Percentiles rank a stretch among this genome's conserved stretches.
phyloP scores from a whole-genome alignment of 2,329 filamentous ascomycete genomes.

The Venturiaceae sp. region DNA sequence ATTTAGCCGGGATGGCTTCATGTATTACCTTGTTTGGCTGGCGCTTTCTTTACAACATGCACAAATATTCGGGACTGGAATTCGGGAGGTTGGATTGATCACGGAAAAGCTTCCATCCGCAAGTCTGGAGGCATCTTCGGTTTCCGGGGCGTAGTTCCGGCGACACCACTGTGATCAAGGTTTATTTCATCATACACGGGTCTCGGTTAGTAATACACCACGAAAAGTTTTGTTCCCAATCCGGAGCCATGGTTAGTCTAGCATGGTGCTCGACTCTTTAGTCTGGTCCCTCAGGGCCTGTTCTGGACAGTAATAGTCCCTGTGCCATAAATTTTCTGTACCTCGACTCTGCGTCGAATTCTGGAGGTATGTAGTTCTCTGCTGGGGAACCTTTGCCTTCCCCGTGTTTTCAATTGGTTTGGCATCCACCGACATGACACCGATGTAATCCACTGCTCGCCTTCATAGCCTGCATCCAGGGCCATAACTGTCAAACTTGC shows the following conservation, averaged over 20 bases:
- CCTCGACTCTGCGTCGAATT: too few species aligned
- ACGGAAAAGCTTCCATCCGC: not conserved
- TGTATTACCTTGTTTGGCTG: not conserved
- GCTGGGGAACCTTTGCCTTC: too few species aligned
- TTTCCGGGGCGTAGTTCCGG: not conserved
- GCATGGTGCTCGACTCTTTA: not conserved
- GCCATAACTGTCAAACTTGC: too few species aligned
- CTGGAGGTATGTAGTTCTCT: too few species aligned
- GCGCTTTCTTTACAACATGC: constrained; percentile 1
- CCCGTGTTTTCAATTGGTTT: too few species aligned
- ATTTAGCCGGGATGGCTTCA: not conserved
- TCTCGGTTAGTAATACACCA: not conserved
- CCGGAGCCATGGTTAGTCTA: not conserved
- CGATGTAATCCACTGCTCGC: too few species aligned
- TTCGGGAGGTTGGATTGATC: constrained; percentile 1
- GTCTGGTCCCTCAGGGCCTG: not conserved
- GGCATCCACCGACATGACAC: too few species aligned
- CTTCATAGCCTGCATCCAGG: too few species aligned
- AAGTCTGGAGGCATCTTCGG: constrained; percentile 1
- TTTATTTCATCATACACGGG: not conserved
- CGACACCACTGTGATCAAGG: not conserved
- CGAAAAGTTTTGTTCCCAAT: not conserved
- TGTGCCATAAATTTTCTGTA: too few species aligned
- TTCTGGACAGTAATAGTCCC: not conserved
- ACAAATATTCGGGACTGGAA: not conserved